phyloP scores from a whole-genome alignment of 257 asterid species.

The Solanum rostratum region DNA sequence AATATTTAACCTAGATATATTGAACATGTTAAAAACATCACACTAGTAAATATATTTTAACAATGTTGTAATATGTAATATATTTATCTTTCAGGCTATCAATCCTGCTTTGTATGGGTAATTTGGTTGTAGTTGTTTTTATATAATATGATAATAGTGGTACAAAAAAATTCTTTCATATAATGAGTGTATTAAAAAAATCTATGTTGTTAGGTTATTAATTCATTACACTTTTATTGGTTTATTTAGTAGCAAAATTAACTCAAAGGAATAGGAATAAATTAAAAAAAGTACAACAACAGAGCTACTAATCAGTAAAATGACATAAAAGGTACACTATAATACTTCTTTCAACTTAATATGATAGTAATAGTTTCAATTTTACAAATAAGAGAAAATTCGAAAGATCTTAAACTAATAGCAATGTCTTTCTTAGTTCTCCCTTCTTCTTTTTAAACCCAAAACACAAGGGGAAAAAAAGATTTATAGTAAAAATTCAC shows the following conservation, averaged over 20 bases:
- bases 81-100: neutral
- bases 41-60: neutral
- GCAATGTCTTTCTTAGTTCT: slow-evolving; percentile 2
- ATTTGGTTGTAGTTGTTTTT: neutral
- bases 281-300: neutral
- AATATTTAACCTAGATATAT: neutral
- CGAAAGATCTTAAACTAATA: slow-evolving; percentile 11
- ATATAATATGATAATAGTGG: neutral
- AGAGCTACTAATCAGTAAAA: neutral
- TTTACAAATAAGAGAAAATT: slow-evolving; percentile 24
- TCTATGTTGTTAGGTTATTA: neutral
- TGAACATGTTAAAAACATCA: neutral
- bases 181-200: neutral
- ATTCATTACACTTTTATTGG: neutral
- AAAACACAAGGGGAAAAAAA: slow-evolving; percentile 4
- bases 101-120: neutral
- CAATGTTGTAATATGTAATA: neutral
- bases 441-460: neutral
- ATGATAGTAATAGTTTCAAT: neutral
- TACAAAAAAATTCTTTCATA: neutral
- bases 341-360: neutral
- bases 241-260: no score
- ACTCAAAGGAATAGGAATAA: neutral
- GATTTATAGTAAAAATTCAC: neutral
- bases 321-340: neutral